A percentile compares a stretch with the other conserved stretches of the same genome.
Evolutionary conservation across 495 filamentous ascomycete genomes (phyloP).

Genomic region (Hypoxylon intermedium): DNA sequence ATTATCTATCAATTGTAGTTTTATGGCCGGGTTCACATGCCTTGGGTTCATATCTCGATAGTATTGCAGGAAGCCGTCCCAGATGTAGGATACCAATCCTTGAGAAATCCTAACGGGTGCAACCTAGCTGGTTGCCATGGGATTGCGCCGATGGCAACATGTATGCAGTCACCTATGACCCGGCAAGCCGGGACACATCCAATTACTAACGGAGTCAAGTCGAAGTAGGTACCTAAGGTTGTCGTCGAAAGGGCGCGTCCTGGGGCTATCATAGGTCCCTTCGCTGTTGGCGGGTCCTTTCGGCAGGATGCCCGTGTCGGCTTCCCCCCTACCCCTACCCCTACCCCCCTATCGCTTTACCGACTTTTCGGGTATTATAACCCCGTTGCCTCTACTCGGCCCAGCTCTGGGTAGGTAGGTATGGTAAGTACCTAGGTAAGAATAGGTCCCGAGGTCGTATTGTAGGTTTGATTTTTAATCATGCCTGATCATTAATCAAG

Average conservation of each 20-base stretch:
- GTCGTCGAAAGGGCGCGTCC: background rate
- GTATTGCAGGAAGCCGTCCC: background rate
- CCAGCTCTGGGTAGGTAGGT: no score
- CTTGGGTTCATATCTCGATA: background rate
- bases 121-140: no score
- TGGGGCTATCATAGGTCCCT: no score
- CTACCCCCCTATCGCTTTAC: no score
- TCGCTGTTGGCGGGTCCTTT: no score
- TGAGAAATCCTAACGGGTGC: background rate
- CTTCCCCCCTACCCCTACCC: no score
- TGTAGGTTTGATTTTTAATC: background rate
- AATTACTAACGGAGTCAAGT: background rate
- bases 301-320: no score
- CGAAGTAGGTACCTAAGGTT: no score
- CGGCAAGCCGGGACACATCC: background rate
- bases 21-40: background rate
- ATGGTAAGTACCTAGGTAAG: background rate
- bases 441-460: no score
- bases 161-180: background rate
- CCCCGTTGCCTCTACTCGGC: no score
- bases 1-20: conserved; percentile 19
- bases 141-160: background rate
- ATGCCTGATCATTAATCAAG: conserved; percentile 21
- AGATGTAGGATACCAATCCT: background rate
- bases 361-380: no score